phyloP scores from a whole-genome alignment of 2,329 filamentous ascomycete genomes.

The Drechslerella dactyloides region DNA sequence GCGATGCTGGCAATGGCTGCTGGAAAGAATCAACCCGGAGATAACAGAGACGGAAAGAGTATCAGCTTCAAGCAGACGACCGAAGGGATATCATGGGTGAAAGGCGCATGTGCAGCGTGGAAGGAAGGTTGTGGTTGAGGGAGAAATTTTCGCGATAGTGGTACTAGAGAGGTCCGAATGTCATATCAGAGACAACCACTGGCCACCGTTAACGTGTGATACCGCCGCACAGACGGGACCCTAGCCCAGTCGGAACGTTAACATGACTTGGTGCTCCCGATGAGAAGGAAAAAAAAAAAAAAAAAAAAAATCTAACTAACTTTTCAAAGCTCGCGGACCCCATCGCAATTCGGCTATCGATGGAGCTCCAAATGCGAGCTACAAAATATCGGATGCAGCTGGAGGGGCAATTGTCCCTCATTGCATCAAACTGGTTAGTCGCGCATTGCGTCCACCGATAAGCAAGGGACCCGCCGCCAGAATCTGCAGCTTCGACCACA shows the following conservation, averaged over 20 bases:
- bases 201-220: slow-evolving; percentile 29
- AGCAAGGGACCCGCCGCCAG: slow-evolving; percentile 43
- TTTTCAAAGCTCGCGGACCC: slow-evolving; percentile 40
- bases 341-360: slow-evolving; percentile 51
- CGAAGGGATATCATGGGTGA: neutral
- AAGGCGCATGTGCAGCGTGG: neutral
- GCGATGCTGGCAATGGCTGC: neutral
- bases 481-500: slow-evolving; percentile 25
- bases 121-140: slow-evolving; percentile 15
- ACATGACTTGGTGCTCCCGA: neutral
- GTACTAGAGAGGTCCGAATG: slow-evolving; percentile 15
- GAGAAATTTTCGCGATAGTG: slow-evolving; percentile 35
- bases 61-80: neutral
- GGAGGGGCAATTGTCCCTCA: neutral
- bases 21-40: neutral
- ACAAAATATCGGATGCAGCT: slow-evolving; percentile 23
- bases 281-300: slow-evolving; percentile 17
- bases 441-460: slow-evolving; percentile 44
- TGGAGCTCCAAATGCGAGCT: neutral
- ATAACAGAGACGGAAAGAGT: neutral
- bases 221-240: slow-evolving; percentile 5
- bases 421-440: slow-evolving; percentile 1
- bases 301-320: slow-evolving; percentile 21
- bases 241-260: slow-evolving; percentile 1
- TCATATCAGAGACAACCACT: no score